Percentiles rank a stretch among this genome's conserved stretches.
Evolutionary conservation across 2,329 filamentous ascomycete species (phyloP).

Genomic region (Paecilomyces dactylethromorphus): DNA sequence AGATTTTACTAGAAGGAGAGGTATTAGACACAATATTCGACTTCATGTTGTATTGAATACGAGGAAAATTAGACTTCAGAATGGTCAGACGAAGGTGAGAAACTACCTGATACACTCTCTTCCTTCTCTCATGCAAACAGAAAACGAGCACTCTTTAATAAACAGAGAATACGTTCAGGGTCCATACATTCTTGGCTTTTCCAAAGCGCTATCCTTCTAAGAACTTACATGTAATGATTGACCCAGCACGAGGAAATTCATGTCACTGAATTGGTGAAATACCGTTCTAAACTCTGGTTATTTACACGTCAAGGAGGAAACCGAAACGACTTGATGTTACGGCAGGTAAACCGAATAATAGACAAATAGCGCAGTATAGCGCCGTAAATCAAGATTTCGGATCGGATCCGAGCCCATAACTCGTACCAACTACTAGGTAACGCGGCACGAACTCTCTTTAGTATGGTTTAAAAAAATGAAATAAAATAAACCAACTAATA

Average conservation of each 20-base stretch:
- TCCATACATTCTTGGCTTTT: neutral
- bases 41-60: neutral
- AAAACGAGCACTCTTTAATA: neutral
- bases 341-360: no score
- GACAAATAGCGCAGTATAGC: no score
- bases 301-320: no score
- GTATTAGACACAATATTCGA: neutral
- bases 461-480: neutral
- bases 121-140: neutral
- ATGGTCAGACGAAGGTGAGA: neutral
- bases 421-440: neutral
- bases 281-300: no score
- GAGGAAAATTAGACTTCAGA: neutral
- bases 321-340: no score
- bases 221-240: neutral
- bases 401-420: no score
- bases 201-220: neutral
- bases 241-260: neutral
- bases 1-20: neutral
- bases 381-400: no score
- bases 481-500: neutral
- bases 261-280: neutral
- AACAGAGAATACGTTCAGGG: neutral
- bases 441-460: neutral
- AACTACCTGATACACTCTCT: neutral